Percentiles rank a stretch among this genome's conserved stretches.
Evolutionary conservation across 495 filamentous ascomycete species (phyloP).

Genomic region (Ramalina peruviana): DNA sequence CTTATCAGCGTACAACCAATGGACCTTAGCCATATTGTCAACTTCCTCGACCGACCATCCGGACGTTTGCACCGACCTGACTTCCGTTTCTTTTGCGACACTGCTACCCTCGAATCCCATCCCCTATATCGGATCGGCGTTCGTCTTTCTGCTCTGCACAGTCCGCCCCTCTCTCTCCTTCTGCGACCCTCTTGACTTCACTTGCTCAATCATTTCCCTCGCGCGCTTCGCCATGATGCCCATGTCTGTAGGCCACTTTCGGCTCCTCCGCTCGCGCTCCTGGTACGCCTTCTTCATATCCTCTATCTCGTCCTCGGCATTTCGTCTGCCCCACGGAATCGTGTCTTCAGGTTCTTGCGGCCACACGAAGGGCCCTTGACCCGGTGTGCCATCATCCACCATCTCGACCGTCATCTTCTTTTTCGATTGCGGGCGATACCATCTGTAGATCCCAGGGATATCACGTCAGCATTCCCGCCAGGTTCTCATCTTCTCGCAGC

Average conservation of each 20-base stretch:
- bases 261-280: constrained; percentile 11
- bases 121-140: no score
- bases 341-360: constrained; percentile 41
- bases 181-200: not conserved
- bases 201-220: constrained; percentile 1
- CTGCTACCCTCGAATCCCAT: no score
- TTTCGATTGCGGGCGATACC: constrained; percentile 36
- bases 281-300: constrained; percentile 18
- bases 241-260: not conserved
- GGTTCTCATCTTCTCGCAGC: no score
- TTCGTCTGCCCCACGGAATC: constrained; percentile 24
- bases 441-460: constrained; percentile 11
- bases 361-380: constrained; percentile 48
- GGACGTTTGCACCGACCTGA: no score
- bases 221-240: constrained; percentile 2
- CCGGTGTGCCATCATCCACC: constrained; percentile 20
- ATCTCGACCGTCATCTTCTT: constrained; percentile 77
- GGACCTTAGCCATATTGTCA: no score
- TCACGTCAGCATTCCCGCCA: not conserved
- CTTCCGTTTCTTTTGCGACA: no score
- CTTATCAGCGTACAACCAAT: no score
- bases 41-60: no score
- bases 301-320: constrained; percentile 33
- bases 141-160: not conserved
- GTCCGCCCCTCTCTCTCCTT: not conserved